These are phyloP conservation scores for Metschnikowia proteae DNA, from an alignment of 805 yeast species.

Conservation along the genomic window DNA sequence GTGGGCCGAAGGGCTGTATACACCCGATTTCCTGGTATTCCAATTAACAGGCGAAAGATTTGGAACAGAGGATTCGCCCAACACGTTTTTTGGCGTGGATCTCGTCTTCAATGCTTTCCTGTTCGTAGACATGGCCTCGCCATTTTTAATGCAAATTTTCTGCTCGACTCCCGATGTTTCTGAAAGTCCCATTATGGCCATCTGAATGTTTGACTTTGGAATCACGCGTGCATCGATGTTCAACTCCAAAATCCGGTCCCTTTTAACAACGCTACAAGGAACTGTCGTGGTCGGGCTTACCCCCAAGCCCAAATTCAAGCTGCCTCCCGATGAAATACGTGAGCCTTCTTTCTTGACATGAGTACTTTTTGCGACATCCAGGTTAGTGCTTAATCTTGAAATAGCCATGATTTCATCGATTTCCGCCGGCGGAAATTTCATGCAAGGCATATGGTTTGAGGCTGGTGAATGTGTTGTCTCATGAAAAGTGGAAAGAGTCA, in stretches of 20 bases:
- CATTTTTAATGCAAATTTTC: neutral
- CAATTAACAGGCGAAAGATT: slow-evolving; percentile 1
- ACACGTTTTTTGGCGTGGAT: neutral
- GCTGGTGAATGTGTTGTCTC: neutral
- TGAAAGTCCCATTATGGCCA: slow-evolving; percentile 8
- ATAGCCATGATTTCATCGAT: slow-evolving; percentile 1
- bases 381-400: neutral
- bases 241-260: slow-evolving; percentile 28
- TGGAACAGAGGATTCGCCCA: slow-evolving; percentile 2
- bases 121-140: neutral
- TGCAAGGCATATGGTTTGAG: neutral
- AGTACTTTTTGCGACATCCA: neutral
- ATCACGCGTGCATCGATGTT: slow-evolving; percentile 6
- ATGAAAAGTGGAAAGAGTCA: neutral
- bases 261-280: slow-evolving; percentile 32
- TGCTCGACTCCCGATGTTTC: neutral
- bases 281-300: slow-evolving; percentile 27
- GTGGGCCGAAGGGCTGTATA: neutral
- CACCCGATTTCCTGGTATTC: neutral
- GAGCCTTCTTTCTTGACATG: neutral
- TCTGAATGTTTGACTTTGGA: slow-evolving; percentile 7
- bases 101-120: neutral
- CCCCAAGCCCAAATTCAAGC: slow-evolving; percentile 23
- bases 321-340: neutral
- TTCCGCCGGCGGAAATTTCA: slow-evolving; percentile 3